Evolutionary conservation across 2,329 filamentous ascomycete species (phyloP), one percentile per base, ranked within the genome.

Genomic region (Neopestalotiopsis rosae): DNA sequence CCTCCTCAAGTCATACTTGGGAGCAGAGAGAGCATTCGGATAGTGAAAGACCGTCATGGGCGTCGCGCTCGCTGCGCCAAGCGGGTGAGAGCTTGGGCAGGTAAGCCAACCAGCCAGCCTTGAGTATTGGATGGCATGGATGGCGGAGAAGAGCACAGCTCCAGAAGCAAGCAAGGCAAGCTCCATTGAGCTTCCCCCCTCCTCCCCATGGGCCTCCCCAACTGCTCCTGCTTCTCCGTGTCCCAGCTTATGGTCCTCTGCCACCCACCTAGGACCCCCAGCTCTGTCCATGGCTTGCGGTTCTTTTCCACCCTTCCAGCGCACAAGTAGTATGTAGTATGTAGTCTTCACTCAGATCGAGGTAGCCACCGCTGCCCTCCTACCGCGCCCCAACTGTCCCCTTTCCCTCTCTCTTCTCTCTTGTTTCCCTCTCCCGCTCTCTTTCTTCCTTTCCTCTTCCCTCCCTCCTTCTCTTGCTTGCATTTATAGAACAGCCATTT

Each of bases 331-430:
- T 52, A 52, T 20, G 45, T 52, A 52, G 45, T 38, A 52, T 17
- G 45, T 52, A 20, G 45, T 52, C 45, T 52, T 52, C 7, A 52
- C 45, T 20, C 17, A 10, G 17, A n/a, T 52, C 73, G 72, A 74
- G 72, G 72, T 75, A 73, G 71, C 75, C 73, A 74, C 70, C 72
- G 67, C 69, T 67, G 73, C 70, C 71, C 72, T 72, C 67, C 68
- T 70, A 67, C 68, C 68, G 71, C 68, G 71, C 68, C 64, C 65
- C 68, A 66, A 69, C 69, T 71, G 69, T 72, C 61, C 63, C 63
- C 66, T 62, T 71, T 62, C 24, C 66, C 57, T 30, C 66, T 32
- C 28, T 65, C 69, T 68, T 49, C 24, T 69, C 71, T 69, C 71
- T 71, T 73, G 73, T 71, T 28, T 72, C 68, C 68, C 63, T 67